phyloP scores from a whole-genome alignment of 2,329 filamentous ascomycete genomes.

The Albifimbria verrucaria region DNA sequence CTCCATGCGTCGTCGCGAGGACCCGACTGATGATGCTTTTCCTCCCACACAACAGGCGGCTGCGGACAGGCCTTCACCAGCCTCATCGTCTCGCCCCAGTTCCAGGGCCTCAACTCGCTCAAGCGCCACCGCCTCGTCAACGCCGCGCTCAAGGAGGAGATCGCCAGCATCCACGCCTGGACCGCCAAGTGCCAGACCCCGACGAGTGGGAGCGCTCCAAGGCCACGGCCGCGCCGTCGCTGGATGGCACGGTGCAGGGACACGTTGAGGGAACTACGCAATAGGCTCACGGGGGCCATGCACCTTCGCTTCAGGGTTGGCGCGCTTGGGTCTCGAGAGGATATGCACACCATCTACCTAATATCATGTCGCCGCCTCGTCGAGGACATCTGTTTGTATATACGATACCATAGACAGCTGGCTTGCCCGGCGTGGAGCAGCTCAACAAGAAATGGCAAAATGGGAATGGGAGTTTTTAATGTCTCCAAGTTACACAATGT shows the following conservation, averaged over 20 bases:
- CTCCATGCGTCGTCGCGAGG: constrained; percentile 3
- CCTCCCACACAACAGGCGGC: constrained; percentile 42
- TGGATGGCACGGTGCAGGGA: constrained; percentile 42
- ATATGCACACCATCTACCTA: no score
- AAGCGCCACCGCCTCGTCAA: constrained; percentile 87
- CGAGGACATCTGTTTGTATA: not conserved
- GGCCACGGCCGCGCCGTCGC: constrained; percentile 32
- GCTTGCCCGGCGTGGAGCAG: not conserved
- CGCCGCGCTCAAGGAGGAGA: constrained; percentile 77
- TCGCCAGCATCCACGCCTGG: constrained; percentile 91
- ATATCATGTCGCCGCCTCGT: not conserved
- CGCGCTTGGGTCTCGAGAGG: not conserved
- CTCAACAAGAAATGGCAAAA: not conserved
- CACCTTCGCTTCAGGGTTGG: no score
- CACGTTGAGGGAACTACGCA: constrained; percentile 33
- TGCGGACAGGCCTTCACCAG: constrained; percentile 61
- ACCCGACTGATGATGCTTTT: not conserved
- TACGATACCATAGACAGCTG: not conserved
- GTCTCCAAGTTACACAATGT: not conserved
- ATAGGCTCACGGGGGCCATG: no score
- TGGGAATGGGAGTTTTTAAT: not conserved
- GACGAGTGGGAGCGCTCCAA: constrained; percentile 78
- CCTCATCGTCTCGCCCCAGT: constrained; percentile 61
- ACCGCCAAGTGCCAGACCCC: constrained; percentile 91
- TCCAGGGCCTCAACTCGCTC: constrained; percentile 70